Percentiles rank a stretch among this genome's conserved stretches.
Evolutionary conservation across 352 stramenopile species (phyloP).

Genomic region (Globisporangium takayamanum): DNA sequence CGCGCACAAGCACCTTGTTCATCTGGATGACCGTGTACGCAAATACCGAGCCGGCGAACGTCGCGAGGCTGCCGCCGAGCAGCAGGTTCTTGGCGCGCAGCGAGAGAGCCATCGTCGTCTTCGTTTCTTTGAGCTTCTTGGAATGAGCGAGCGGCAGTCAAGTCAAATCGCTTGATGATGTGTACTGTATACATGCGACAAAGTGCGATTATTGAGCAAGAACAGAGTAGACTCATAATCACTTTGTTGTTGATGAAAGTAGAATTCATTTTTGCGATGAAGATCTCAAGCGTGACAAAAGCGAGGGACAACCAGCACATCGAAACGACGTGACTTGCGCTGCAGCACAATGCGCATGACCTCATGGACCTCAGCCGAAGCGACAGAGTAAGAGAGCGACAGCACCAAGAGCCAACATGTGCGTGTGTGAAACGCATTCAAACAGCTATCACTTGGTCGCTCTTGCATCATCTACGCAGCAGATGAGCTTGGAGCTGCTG

Average conservation of each 20-base stretch:
- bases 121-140: constrained; percentile 12
- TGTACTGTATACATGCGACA: background rate
- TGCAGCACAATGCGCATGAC: too few species aligned
- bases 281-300: background rate
- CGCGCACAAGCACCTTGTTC: constrained; percentile 42
- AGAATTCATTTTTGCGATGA: background rate
- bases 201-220: constrained; percentile 1
- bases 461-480: background rate
- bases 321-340: too few species aligned
- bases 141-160: background rate
- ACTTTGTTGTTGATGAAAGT: too few species aligned
- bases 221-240: too few species aligned
- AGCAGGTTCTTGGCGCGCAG: constrained; percentile 74
- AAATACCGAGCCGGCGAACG: constrained; percentile 63
- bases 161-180: background rate
- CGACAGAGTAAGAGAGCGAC: too few species aligned
- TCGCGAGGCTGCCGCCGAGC: constrained; percentile 50
- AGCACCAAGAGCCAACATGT: background rate
- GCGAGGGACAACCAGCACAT: too few species aligned
- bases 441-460: background rate
- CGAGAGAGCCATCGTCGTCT: constrained; percentile 47
- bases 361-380: too few species aligned
- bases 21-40: constrained; percentile 77
- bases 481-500: background rate
- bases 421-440: background rate